Evolutionary conservation across 2,329 filamentous ascomycete genomes (phyloP).

Genomic region (Paraphaeosphaeria sporulosa): DNA sequence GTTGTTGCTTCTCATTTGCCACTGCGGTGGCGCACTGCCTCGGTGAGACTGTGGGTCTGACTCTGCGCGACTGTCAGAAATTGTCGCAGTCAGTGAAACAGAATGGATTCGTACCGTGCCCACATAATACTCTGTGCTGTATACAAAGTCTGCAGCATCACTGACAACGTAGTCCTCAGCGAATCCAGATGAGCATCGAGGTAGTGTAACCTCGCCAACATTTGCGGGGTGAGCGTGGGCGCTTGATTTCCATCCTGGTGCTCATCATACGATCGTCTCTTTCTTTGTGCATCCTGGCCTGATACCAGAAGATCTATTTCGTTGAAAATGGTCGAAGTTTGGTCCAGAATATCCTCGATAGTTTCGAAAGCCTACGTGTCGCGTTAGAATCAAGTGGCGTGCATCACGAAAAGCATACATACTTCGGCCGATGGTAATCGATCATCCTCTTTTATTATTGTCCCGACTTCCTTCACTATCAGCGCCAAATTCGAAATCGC

Average conservation of each 20-base stretch:
- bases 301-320: slow-evolving; percentile 38
- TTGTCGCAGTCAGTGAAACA: not conserved
- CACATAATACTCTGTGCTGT: slow-evolving; percentile 49
- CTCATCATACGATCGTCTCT: slow-evolving; percentile 1
- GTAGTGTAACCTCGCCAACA: slow-evolving; percentile 37
- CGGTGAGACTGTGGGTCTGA: slow-evolving; percentile 42
- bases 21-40: slow-evolving; percentile 42
- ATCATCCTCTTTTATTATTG: slow-evolving; percentile 48
- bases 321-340: slow-evolving; percentile 36
- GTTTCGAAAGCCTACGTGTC: slow-evolving; percentile 40
- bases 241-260: slow-evolving; percentile 9
- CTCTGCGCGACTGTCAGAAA: slow-evolving; percentile 21
- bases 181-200: slow-evolving; percentile 45
- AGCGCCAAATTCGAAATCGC: slow-evolving; percentile 46
- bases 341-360: slow-evolving; percentile 43
- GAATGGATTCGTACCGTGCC: slow-evolving; percentile 41
- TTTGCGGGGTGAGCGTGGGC: slow-evolving; percentile 20
- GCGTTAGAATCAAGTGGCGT: slow-evolving; percentile 9
- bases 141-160: slow-evolving; percentile 49
- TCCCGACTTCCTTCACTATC: slow-evolving; percentile 49
- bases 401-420: slow-evolving; percentile 16
- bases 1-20: slow-evolving; percentile 45
- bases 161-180: slow-evolving; percentile 44
- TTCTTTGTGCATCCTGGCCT: slow-evolving; percentile 12
- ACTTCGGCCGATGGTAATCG: slow-evolving; percentile 46